Evolutionary conservation across 768 basidiomycete species (phyloP).

Genomic region (Gloeopeniophorella convolvens): DNA sequence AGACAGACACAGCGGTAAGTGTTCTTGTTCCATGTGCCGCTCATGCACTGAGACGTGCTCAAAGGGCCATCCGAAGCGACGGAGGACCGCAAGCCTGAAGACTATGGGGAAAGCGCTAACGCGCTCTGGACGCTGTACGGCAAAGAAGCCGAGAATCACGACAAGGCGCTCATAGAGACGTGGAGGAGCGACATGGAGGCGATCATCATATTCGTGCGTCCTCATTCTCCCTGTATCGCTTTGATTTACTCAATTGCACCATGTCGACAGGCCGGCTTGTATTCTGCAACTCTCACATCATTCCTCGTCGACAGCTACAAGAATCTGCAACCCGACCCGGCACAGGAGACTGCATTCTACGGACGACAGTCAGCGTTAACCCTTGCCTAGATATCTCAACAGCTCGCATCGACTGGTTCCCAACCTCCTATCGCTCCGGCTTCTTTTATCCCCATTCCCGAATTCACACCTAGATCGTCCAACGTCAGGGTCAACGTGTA

Average conservation of each 20-base stretch:
- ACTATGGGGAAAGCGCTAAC: slow-evolving; percentile 32
- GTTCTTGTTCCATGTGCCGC: too few species aligned
- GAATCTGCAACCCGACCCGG: not conserved
- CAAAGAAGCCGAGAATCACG: slow-evolving; percentile 30
- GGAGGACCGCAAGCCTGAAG: too few species aligned
- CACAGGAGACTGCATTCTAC: not conserved
- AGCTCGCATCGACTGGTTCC: not conserved
- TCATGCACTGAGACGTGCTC: too few species aligned
- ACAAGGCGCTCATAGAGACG: slow-evolving; percentile 28
- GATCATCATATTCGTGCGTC: slow-evolving; percentile 34
- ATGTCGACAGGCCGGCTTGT: not conserved
- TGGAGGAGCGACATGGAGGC: slow-evolving; percentile 39
- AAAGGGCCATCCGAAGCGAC: too few species aligned
- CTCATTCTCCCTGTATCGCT: too few species aligned
- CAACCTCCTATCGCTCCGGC: not conserved
- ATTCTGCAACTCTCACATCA: too few species aligned
- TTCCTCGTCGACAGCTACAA: not conserved
- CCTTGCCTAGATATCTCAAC: not conserved
- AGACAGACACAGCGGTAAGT: too few species aligned
- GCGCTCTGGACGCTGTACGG: slow-evolving; percentile 35
- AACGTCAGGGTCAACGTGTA: slow-evolving; percentile 34
- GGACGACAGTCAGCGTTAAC: not conserved
- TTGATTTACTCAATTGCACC: too few species aligned
- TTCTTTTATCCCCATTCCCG: not conserved
- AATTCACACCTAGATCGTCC: slow-evolving; percentile 24